These are phyloP conservation scores for Nephelium lappaceum DNA, from an alignment of 345 rosid species.

Conservation along the genomic window DNA sequence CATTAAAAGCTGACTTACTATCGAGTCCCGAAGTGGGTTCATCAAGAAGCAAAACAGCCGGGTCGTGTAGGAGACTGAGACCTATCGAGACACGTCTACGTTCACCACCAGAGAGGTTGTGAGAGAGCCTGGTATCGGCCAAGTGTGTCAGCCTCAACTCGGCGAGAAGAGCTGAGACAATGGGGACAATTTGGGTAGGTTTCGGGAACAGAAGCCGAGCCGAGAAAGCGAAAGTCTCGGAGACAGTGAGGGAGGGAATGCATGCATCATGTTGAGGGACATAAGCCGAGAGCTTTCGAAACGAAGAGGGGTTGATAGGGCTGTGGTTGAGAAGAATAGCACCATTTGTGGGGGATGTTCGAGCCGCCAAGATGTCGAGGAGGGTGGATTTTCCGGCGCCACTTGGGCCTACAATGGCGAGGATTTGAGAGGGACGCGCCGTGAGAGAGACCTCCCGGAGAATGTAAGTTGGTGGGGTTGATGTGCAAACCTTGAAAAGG, in stretches of 20 bases:
- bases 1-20: conserved; percentile 81
- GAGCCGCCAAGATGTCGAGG: conserved; percentile 85
- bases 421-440: conserved; percentile 81
- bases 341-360: conserved; percentile 75
- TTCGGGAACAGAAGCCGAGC: conserved; percentile 55
- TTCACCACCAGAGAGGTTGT: conserved; percentile 81
- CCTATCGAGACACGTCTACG: conserved; percentile 88
- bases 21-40: conserved; percentile 94
- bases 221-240: conserved; percentile 70
- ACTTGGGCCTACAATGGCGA: conserved; percentile 93
- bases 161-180: conserved; percentile 55
- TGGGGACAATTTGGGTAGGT: conserved; percentile 32
- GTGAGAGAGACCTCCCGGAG: conserved; percentile 70
- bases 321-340: conserved; percentile 64
- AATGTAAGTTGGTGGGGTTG: conserved; percentile 54
- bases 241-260: conserved; percentile 77
- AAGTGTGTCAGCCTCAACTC: conserved; percentile 69
- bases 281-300: conserved; percentile 81
- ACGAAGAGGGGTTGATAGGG: conserved; percentile 77
- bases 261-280: conserved; percentile 88
- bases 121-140: conserved; percentile 52
- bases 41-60: conserved; percentile 78
- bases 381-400: conserved; percentile 98
- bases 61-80: conserved; percentile 84
- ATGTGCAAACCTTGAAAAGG: conserved; percentile 43